Evolutionary conservation across 2,329 filamentous ascomycete species (phyloP).

Genomic region (Exophiala sp.): DNA sequence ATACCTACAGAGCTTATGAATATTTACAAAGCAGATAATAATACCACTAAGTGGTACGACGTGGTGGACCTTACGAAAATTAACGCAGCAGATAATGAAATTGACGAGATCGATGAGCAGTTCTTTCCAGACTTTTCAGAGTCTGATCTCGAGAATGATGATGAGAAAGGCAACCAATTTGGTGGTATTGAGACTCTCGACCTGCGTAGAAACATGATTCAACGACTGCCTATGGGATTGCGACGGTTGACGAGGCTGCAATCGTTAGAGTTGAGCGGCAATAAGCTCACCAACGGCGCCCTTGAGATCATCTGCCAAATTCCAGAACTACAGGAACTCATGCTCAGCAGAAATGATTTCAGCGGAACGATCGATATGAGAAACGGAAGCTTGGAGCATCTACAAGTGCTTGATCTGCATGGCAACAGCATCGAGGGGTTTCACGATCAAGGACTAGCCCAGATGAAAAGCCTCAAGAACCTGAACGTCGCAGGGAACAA

Average conservation of each 20-base stretch:
- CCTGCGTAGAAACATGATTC: constrained; percentile 78
- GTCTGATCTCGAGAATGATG: constrained; percentile 57
- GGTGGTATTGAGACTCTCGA: constrained; percentile 77
- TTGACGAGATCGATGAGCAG: constrained; percentile 68
- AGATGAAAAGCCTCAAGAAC: constrained; percentile 65
- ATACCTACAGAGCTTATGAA: constrained; percentile 79
- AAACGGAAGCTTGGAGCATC: constrained; percentile 61
- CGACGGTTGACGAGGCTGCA: constrained; percentile 70
- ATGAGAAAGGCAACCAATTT: constrained; percentile 74
- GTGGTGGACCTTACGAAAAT: constrained; percentile 82
- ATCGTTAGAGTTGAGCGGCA: constrained; percentile 79
- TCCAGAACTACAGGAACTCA: constrained; percentile 69
- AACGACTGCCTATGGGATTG: constrained; percentile 69
- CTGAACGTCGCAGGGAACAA: constrained; percentile 77
- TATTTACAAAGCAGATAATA: constrained; percentile 77
- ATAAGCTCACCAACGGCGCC: constrained; percentile 69
- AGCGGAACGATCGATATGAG: constrained; percentile 63
- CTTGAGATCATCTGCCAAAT: constrained; percentile 74
- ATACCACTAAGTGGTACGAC: constrained; percentile 76
- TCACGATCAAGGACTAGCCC: constrained; percentile 58
- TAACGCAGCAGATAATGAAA: constrained; percentile 83
- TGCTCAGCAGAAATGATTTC: constrained; percentile 73
- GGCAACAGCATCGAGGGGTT: constrained; percentile 73
- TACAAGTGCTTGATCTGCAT: constrained; percentile 80
- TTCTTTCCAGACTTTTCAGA: constrained; percentile 71